These are phyloP conservation scores for Aspergillus uvarum DNA, from an alignment of 2,329 filamentous ascomycete species.

Conservation along the genomic window DNA sequence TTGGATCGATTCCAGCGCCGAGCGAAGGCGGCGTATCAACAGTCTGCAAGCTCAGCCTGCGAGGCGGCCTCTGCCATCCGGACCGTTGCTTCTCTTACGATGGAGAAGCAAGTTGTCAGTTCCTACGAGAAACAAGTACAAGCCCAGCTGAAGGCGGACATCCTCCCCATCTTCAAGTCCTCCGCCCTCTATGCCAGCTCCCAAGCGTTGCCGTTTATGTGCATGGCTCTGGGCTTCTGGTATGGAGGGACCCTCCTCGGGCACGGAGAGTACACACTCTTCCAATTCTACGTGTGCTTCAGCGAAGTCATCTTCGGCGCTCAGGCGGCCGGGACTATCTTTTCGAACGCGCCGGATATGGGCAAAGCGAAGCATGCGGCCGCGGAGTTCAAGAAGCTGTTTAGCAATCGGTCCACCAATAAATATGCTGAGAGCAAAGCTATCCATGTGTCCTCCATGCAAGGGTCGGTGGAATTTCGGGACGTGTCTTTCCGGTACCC, in stretches of 20 bases:
- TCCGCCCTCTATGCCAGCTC: conserved; percentile 33
- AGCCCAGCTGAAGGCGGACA: conserved; percentile 23
- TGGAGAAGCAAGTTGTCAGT: conserved; percentile 45
- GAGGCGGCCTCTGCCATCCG: conserved; percentile 53
- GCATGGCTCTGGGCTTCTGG: conserved; percentile 57
- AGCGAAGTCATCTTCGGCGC: conserved; percentile 43
- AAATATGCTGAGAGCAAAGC: conserved; percentile 55
- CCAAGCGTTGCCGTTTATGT: conserved; percentile 30
- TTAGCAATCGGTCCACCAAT: conserved; percentile 45
- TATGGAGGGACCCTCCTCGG: conserved; percentile 64
- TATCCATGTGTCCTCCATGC: conserved; percentile 55
- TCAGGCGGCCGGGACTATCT: conserved; percentile 29
- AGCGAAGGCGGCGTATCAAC: conserved; percentile 46
- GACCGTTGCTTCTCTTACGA: conserved; percentile 51
- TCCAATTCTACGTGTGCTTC: conserved; percentile 48
- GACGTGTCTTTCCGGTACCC: conserved; percentile 42
- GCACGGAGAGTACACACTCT: conserved; percentile 44
- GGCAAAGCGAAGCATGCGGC: conserved; percentile 34
- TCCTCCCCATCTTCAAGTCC: conserved; percentile 22
- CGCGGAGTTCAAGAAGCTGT: conserved; percentile 43
- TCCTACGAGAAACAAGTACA: conserved; percentile 36
- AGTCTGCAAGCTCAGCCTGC: conserved; percentile 51
- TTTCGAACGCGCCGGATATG: conserved; percentile 34
- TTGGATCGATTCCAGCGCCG: conserved; percentile 50
- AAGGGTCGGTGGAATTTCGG: conserved; percentile 36